phyloP scores from a whole-genome alignment of 208 protist genomes.

The Wallacemonas sp. region DNA sequence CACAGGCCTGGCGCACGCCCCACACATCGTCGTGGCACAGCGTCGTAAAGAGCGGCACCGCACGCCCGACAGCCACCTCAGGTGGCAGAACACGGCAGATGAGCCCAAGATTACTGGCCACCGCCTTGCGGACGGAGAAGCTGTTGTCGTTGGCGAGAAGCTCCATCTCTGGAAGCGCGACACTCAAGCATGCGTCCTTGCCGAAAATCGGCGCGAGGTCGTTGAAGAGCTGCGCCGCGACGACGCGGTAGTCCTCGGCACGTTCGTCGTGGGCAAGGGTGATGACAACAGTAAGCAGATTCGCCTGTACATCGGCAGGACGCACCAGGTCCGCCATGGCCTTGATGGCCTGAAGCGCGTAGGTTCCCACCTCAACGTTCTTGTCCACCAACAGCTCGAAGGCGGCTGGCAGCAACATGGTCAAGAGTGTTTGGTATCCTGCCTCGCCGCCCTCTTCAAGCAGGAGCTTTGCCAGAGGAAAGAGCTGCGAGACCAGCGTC shows the following conservation, averaged over 20 bases:
- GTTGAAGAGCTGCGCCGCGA: conserved; percentile 90
- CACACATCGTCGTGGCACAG: conserved; percentile 95
- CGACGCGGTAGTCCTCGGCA: conserved; percentile 94
- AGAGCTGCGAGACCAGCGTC: conserved; percentile 90
- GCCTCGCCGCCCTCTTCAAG: conserved; percentile 70
- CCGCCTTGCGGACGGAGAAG: conserved; percentile 88
- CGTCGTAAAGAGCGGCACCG: conserved; percentile 78
- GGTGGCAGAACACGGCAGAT: conserved; percentile 44
- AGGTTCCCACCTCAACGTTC: conserved; percentile 91
- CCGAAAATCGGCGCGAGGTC: conserved; percentile 83
- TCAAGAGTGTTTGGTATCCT: conserved; percentile 83
- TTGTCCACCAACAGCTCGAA: conserved; percentile 95
- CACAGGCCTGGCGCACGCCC: conserved; percentile 95
- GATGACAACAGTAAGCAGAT: conserved; percentile 89
- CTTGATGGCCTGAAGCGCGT: conserved; percentile 80
- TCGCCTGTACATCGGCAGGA: conserved; percentile 77
- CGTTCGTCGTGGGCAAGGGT: conserved; percentile 93
- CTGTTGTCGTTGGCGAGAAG: conserved; percentile 87
- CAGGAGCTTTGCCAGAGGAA: conserved; percentile 72
- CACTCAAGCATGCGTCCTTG: conserved; percentile 47
- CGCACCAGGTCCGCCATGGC: conserved; percentile 82
- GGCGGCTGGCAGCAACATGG: conserved; percentile 86
- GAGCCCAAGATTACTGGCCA: conserved; percentile 76
- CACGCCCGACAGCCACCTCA: conserved; percentile 39
- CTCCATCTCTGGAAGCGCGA: conserved; percentile 84